These are phyloP conservation scores for Apophysomyces trapeziformis DNA, from an alignment of 371 early-diverging fungal genomes.

Conservation along the genomic window DNA sequence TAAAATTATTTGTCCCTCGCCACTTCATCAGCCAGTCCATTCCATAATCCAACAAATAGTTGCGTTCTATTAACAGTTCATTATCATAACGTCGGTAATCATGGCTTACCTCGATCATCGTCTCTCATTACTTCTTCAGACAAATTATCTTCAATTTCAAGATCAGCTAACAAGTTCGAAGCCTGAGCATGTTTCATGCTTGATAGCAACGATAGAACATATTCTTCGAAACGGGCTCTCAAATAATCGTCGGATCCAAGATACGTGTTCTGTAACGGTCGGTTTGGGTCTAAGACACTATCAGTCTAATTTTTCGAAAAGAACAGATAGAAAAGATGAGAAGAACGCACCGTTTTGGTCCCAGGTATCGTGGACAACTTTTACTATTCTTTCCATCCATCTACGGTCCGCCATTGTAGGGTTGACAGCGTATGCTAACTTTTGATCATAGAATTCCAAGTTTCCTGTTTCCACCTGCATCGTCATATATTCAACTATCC, in stretches of 20 bases:
- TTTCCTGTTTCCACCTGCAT: conserved; percentile 72
- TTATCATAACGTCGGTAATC: neutral
- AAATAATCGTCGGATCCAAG: conserved; percentile 83
- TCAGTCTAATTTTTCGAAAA: conserved; percentile 6
- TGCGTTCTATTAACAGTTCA: conserved; percentile 46
- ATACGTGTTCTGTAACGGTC: conserved; percentile 61
- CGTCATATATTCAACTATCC: conserved; percentile 2
- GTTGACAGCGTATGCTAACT: conserved; percentile 47
- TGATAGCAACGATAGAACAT: conserved; percentile 69
- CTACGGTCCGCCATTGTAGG: conserved; percentile 66
- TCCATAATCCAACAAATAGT: conserved; percentile 70
- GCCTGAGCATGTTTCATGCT: conserved; percentile 69
- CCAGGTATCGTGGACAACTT: conserved; percentile 56
- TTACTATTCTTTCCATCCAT: conserved; percentile 70
- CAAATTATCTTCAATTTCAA: conserved; percentile 32
- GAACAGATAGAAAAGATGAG: neutral
- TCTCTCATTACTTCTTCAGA: conserved; percentile 37
- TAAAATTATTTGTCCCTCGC: conserved; percentile 73
- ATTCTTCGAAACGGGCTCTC: conserved; percentile 77
- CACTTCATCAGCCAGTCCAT: conserved; percentile 68
- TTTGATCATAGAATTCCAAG: conserved; percentile 70
- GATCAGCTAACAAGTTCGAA: conserved; percentile 40
- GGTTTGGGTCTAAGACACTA: conserved; percentile 48
- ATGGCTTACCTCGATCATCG: conserved; percentile 38
- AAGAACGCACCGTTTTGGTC: conserved; percentile 52